phyloP scores from a whole-genome alignment of 495 filamentous ascomycete species.

The Penicilliopsis zonata region DNA sequence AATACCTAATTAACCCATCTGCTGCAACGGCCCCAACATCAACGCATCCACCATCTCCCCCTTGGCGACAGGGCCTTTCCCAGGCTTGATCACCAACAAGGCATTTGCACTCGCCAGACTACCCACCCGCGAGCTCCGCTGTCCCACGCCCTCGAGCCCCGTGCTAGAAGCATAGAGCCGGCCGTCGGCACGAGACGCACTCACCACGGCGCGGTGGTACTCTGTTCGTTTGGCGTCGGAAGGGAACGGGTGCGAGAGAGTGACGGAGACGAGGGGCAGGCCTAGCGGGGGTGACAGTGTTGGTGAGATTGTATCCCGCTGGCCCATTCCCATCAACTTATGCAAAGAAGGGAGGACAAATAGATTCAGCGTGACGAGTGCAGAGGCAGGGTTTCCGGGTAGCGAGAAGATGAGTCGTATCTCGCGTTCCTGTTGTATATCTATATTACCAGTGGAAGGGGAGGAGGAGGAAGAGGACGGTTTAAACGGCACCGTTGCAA shows the following conservation, averaged over 20 bases:
- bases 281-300: constrained; percentile 36
- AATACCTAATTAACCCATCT: constrained; percentile 12
- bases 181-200: constrained; percentile 49
- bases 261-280: constrained; percentile 59
- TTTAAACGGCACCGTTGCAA: constrained; percentile 71
- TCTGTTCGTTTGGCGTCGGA: constrained; percentile 67
- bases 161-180: constrained; percentile 68
- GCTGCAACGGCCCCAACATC: constrained; percentile 41
- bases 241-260: constrained; percentile 55
- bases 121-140: constrained; percentile 80
- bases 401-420: constrained; percentile 75
- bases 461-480: constrained; percentile 10
- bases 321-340: constrained; percentile 39
- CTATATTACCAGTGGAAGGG: constrained; percentile 24
- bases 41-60: constrained; percentile 47
- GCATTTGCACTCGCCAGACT: constrained; percentile 84
- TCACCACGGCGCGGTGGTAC: constrained; percentile 71
- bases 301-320: constrained; percentile 34
- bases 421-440: constrained; percentile 42
- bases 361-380: constrained; percentile 83
- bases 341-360: constrained; percentile 88
- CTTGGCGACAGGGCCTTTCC: constrained; percentile 32
- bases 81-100: constrained; percentile 61
- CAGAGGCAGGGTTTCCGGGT: constrained; percentile 88
- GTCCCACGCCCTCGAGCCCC: constrained; percentile 46